Evolutionary conservation across 495 filamentous ascomycete genomes (phyloP), one percentile per base, ranked within the genome.

Genomic region (Rhypophila decipiens): DNA sequence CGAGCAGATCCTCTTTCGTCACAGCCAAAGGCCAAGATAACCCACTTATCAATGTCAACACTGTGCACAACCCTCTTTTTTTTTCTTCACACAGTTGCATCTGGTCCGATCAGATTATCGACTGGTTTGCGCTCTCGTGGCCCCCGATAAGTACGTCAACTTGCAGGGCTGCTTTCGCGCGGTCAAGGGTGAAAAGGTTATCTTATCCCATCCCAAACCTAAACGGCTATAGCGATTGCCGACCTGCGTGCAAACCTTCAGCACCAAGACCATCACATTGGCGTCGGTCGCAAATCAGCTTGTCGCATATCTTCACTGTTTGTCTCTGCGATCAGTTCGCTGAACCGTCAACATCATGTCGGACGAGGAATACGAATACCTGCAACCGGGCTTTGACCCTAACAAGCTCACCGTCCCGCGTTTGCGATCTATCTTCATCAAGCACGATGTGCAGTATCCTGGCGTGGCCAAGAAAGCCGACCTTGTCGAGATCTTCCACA

Each of bases 341-440:
- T n/a, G n/a, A n/a, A n/a, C n/a, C n/a, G n/a, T n/a, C n/a, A n/a
- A 13, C 57, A 75, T 35, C 58, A 87, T 87, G 83, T 78, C 76
- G 24, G 71, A 74, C 55, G 87, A 90, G 55, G 81, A 77, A 48
- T 63, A 83, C 41, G 85, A 90, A 46, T 98, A 96, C 61, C 78
- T 97, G 29, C 77, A 87, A 46, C 69, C 84, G 17, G 86, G 77
- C 52, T 96, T 95, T 65, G 90, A 97, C 59, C 84, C 94, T 21
- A 70, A 72, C 50, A 80, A 79, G 43, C 75, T 96, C 45, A 97
- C 88, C 4, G 80, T 96, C 22, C 87, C 91, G 34, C 82, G 83
- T 29, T 76, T 98, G 46, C 86, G 93, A 38, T 86, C 85, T 18
- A 91, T 96, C 50, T 82, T 98, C 24, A 83, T 97, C 52, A 83